These are phyloP conservation scores for Metschnikowia borealis DNA, from an alignment of 805 yeast species.

Conservation along the genomic window DNA sequence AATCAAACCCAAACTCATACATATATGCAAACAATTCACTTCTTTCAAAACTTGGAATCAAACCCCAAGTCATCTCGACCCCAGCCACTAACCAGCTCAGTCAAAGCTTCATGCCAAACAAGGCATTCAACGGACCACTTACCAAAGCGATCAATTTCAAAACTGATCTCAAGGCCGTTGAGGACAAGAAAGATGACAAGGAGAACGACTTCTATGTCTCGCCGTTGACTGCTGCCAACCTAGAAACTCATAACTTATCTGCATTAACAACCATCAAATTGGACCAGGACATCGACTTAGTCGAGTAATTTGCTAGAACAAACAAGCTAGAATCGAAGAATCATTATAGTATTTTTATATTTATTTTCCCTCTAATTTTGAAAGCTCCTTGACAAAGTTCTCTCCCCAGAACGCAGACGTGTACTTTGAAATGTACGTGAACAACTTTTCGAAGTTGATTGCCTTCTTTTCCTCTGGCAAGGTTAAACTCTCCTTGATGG, in stretches of 20 bases:
- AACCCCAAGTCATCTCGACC: slow-evolving; percentile 38
- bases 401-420: slow-evolving; percentile 98
- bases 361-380: slow-evolving; percentile 25
- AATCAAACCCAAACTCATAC: slow-evolving; percentile 25
- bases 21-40: slow-evolving; percentile 33
- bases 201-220: slow-evolving; percentile 5
- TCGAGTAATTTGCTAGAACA: slow-evolving; percentile 8
- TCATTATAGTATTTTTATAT: neutral
- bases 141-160: neutral
- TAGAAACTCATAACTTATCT: slow-evolving; percentile 16
- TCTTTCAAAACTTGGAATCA: slow-evolving; percentile 36
- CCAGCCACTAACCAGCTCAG: slow-evolving; percentile 19
- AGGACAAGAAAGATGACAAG: slow-evolving; percentile 11
- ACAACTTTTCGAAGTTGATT: slow-evolving; percentile 77
- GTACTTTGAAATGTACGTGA: slow-evolving; percentile 84
- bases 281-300: slow-evolving; percentile 11
- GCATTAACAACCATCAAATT: slow-evolving; percentile 7
- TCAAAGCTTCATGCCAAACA: slow-evolving; percentile 7
- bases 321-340: neutral
- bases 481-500: slow-evolving; percentile 83
- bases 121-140: neutral
- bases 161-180: neutral
- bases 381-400: slow-evolving; percentile 84
- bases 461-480: slow-evolving; percentile 75
- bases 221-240: slow-evolving; percentile 17